A percentile compares a stretch with the other conserved stretches of the same genome.
Evolutionary conservation across 2,329 filamentous ascomycete genomes (phyloP).

Genomic region (Aspergillus fumigatus): DNA sequence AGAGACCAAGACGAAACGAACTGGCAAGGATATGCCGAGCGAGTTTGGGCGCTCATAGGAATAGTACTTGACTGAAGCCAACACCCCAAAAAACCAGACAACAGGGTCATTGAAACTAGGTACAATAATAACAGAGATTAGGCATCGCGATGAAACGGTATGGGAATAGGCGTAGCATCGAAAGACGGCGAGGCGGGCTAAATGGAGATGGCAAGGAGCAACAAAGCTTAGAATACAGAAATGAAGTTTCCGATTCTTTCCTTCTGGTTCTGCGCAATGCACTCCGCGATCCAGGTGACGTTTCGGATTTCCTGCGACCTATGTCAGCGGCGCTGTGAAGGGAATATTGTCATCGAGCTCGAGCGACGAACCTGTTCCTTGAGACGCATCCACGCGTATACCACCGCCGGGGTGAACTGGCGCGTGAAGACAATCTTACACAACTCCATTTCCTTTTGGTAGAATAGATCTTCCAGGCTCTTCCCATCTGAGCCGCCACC

Average conservation of each 20-base stretch:
- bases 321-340: constrained; percentile 19
- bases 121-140: constrained; percentile 23
- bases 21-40: constrained; percentile 17
- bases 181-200: constrained; percentile 15
- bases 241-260: constrained; percentile 99
- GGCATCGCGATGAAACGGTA: constrained; percentile 23
- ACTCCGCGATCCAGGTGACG: constrained; percentile 99
- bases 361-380: constrained; percentile 76
- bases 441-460: constrained; percentile 99
- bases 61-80: neutral
- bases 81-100: neutral
- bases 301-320: constrained; percentile 84
- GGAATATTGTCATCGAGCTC: neutral
- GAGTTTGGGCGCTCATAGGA: constrained; percentile 26
- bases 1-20: constrained; percentile 13
- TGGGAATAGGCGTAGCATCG: constrained; percentile 7
- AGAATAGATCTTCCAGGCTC: constrained; percentile 95
- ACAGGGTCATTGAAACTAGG: constrained; percentile 6
- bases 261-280: constrained; percentile 99
- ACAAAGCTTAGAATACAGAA: constrained; percentile 72
- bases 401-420: constrained; percentile 90
- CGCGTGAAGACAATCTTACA: constrained; percentile 92
- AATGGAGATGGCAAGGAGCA: constrained; percentile 9
- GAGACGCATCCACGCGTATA: constrained; percentile 97
- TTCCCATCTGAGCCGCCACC: constrained; percentile 79